Percentiles rank a stretch among this genome's conserved stretches.
Evolutionary conservation across 768 basidiomycete genomes (phyloP).

Genomic region (Kwoniella dejecticola): DNA sequence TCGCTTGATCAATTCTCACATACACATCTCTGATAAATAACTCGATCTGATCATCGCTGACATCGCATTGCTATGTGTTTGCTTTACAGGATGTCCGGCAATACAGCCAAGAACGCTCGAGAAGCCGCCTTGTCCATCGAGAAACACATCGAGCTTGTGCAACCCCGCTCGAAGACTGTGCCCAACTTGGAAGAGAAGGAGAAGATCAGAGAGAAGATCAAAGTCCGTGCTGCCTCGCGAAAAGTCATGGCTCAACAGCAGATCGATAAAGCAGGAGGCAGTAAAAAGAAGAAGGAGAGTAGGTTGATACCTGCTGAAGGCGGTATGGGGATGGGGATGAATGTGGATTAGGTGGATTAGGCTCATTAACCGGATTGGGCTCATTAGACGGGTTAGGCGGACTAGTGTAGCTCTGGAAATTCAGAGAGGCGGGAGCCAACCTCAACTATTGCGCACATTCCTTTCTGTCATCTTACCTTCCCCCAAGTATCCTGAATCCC

Average conservation of each 20-base stretch:
- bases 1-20: too few species aligned
- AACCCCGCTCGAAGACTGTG: constrained; percentile 57
- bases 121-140: constrained; percentile 69
- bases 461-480: too few species aligned
- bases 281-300: constrained; percentile 62
- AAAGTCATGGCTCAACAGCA: constrained; percentile 49
- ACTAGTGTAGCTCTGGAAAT: too few species aligned
- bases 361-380: too few species aligned
- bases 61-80: too few species aligned
- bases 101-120: constrained; percentile 65
- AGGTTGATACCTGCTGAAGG: constrained; percentile 79
- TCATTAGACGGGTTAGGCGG: too few species aligned
- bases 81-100: constrained; percentile 72
- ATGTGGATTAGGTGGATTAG: constrained; percentile 32
- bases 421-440: too few species aligned
- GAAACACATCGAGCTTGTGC: constrained; percentile 58
- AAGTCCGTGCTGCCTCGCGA: constrained; percentile 55
- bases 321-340: constrained; percentile 77
- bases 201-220: constrained; percentile 75
- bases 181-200: constrained; percentile 59
- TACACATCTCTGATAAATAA: too few species aligned
- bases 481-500: too few species aligned
- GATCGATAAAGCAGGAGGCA: constrained; percentile 31
- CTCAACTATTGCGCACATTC: too few species aligned
- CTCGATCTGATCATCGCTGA: too few species aligned